Percentiles rank a stretch among this genome's conserved stretches.
Evolutionary conservation across 2,329 filamentous ascomycete species (phyloP).

Genomic region (Graphium sp.): DNA sequence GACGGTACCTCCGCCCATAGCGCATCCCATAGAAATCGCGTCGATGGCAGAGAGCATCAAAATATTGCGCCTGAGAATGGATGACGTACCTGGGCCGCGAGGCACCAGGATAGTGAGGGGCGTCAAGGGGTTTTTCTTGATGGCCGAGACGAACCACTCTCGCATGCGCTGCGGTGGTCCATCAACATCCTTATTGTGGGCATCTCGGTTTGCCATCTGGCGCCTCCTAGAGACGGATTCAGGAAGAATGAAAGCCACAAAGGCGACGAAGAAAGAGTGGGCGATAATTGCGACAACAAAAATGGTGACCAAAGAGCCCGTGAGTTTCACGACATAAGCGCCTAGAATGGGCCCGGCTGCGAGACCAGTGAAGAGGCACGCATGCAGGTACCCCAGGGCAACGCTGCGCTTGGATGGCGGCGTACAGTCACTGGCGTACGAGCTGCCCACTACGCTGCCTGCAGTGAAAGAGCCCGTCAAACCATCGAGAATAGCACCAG

Average conservation of each 20-base stretch:
- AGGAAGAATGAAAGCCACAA: constrained; percentile 55
- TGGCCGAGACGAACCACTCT: constrained; percentile 15
- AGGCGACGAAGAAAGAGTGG: constrained; percentile 57
- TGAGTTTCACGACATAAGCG: constrained; percentile 62
- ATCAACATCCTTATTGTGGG: constrained; percentile 32
- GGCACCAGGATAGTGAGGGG: constrained; percentile 69
- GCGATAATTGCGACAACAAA: constrained; percentile 69
- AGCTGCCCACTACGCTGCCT: constrained; percentile 58
- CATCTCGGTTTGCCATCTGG: constrained; percentile 54
- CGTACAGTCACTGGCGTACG: constrained; percentile 83
- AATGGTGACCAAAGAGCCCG: constrained; percentile 58
- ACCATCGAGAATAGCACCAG: constrained; percentile 67
- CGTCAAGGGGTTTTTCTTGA: constrained; percentile 49
- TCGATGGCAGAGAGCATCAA: constrained; percentile 66
- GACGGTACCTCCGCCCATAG: constrained; percentile 65
- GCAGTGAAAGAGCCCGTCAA: constrained; percentile 79
- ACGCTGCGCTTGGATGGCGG: constrained; percentile 64
- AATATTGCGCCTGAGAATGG: constrained; percentile 59
- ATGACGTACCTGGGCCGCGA: constrained; percentile 41
- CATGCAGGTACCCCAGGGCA: constrained; percentile 79
- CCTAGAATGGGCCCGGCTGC: constrained; percentile 73
- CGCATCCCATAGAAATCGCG: constrained; percentile 63
- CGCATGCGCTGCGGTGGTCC: constrained; percentile 11
- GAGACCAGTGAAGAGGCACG: constrained; percentile 75
- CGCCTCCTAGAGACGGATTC: constrained; percentile 68